Conservation (phyloP, 345 rosid genomes). For the Punica granatum region DNA sequence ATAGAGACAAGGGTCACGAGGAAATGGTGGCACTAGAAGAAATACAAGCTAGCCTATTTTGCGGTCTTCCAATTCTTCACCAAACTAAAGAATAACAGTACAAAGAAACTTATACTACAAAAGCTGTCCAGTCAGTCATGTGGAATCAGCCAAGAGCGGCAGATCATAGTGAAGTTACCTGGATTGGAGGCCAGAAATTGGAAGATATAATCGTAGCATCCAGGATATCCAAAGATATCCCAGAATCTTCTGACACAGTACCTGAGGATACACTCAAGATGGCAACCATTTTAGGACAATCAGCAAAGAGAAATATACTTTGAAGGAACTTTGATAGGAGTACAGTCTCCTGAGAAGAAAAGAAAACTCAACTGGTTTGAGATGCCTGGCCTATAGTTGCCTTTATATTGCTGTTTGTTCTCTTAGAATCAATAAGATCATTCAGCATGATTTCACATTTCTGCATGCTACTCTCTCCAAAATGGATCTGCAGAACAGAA, state of each 20-base stretch:
- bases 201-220: slow-evolving; percentile 83
- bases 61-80: neutral
- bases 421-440: slow-evolving; percentile 93
- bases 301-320: neutral
- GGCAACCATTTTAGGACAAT: neutral
- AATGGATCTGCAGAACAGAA: slow-evolving; percentile 62
- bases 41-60: neutral
- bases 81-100: neutral
- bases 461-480: slow-evolving; percentile 96
- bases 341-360: neutral
- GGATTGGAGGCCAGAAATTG: slow-evolving; percentile 98
- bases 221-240: slow-evolving; percentile 49
- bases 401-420: slow-evolving; percentile 81
- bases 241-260: slow-evolving; percentile 32
- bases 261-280: slow-evolving; percentile 22
- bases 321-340: neutral
- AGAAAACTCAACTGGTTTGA: slow-evolving; percentile 38
- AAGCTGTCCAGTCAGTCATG: neutral
- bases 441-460: slow-evolving; percentile 98
- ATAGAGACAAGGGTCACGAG: neutral
- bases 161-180: slow-evolving; percentile 28
- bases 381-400: slow-evolving; percentile 40
- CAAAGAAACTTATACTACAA: neutral
- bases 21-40: neutral
- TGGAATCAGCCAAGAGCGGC: neutral